phyloP scores from a whole-genome alignment of 306 rosid genomes.

The Trifolium fragiferum region DNA sequence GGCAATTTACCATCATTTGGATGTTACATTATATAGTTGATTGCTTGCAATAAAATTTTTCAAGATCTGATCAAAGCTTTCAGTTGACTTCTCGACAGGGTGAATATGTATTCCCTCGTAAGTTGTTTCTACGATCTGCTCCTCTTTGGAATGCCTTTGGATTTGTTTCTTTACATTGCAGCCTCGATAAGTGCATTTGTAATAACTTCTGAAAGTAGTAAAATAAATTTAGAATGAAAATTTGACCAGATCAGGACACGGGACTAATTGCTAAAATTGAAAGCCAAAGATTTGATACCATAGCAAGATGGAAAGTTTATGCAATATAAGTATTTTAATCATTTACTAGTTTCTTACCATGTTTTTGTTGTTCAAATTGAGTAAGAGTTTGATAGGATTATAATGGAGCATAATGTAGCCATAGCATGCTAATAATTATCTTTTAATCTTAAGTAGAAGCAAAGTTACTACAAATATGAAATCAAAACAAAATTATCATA shows the following conservation, averaged over 20 bases:
- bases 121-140: constrained; percentile 61
- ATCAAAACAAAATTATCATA: neutral
- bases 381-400: too few species aligned
- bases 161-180: constrained; percentile 76
- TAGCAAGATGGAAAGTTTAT: too few species aligned
- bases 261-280: too few species aligned
- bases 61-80: constrained; percentile 53
- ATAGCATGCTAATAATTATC: too few species aligned
- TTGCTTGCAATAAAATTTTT: constrained; percentile 38
- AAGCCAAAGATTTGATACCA: too few species aligned
- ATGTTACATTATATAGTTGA: neutral
- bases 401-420: too few species aligned
- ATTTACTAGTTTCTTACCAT: too few species aligned
- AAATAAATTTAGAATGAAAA: neutral
- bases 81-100: constrained; percentile 41
- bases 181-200: constrained; percentile 66
- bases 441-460: neutral
- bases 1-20: neutral
- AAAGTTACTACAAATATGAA: neutral
- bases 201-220: constrained; percentile 59
- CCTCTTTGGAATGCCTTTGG: constrained; percentile 60
- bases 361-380: too few species aligned
- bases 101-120: constrained; percentile 62
- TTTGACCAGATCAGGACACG: neutral
- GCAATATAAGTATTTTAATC: too few species aligned